A percentile compares a stretch with the other conserved stretches of the same genome.
Evolutionary conservation across 1,284 basidiomycete genomes (phyloP).

Genomic region (Blastosporella zonata): DNA sequence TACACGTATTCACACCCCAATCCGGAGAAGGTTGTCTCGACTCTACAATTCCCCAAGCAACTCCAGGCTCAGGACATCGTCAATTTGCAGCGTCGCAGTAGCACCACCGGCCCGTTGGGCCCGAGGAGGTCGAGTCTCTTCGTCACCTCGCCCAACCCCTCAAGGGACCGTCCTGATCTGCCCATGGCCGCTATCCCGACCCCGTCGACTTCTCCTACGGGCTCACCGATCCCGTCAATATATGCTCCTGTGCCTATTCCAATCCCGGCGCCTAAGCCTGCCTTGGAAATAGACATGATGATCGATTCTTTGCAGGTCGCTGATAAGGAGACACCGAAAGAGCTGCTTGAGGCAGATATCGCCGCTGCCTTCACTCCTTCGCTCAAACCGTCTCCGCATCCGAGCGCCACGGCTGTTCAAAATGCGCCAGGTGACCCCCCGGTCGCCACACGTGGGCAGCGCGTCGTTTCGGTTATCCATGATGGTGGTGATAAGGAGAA

Average conservation of each 20-base stretch:
- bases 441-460: conserved; percentile 5
- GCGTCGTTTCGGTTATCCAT: conserved; percentile 10
- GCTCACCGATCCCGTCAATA: conserved; percentile 17
- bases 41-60: conserved; percentile 19
- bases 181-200: conserved; percentile 12
- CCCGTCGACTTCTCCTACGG: conserved; percentile 10
- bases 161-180: conserved; percentile 8
- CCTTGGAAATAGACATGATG: conserved; percentile 17
- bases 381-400: neutral
- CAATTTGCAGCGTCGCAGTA: conserved; percentile 12
- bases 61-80: conserved; percentile 17
- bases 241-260: conserved; percentile 26
- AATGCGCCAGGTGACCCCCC: neutral
- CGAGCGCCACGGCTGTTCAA: conserved; percentile 2
- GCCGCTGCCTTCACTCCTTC: neutral
- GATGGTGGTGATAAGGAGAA: conserved; percentile 54
- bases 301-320: conserved; percentile 14
- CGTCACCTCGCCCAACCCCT: conserved; percentile 13
- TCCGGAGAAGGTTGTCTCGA: conserved; percentile 14
- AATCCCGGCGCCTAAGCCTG: conserved; percentile 14
- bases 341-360: neutral
- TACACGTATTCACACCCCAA: conserved; percentile 28
- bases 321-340: conserved; percentile 1
- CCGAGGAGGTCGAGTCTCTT: conserved; percentile 16
- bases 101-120: neutral